These are phyloP conservation scores for Coemansia sp. DNA, from an alignment of 192 early-diverging fungal genomes.

Conservation along the genomic window DNA sequence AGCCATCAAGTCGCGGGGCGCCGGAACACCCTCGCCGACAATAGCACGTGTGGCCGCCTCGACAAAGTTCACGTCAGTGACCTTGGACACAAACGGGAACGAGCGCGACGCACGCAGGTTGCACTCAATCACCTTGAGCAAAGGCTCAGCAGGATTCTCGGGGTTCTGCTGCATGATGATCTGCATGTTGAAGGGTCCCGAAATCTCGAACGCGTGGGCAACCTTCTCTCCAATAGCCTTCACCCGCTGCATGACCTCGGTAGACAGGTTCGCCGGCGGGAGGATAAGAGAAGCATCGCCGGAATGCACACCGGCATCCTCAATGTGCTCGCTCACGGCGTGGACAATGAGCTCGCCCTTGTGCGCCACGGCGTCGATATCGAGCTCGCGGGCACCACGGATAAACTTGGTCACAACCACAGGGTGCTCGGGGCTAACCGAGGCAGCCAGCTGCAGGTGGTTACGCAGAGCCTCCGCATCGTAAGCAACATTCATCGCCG, in stretches of 20 bases:
- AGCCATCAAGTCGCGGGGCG: conserved; percentile 53
- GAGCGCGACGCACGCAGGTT: conserved; percentile 97
- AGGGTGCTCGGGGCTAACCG: conserved; percentile 91
- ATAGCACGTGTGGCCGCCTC: conserved; percentile 85
- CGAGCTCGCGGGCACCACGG: conserved; percentile 87
- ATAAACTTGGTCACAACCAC: conserved; percentile 98
- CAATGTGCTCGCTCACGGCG: conserved; percentile 93
- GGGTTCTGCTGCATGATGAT: conserved; percentile 66
- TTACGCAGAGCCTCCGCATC: conserved; percentile 65
- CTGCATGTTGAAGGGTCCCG: conserved; percentile 99
- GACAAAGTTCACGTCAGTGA: conserved; percentile 87
- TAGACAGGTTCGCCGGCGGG: conserved; percentile 62
- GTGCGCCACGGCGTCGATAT: conserved; percentile 89
- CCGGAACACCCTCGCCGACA: conserved; percentile 58
- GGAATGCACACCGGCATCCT: conserved; percentile 97
- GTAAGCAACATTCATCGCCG: conserved; percentile 96
- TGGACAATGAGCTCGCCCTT: conserved; percentile 81
- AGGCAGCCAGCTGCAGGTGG: conserved; percentile 76
- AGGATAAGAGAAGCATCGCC: conserved; percentile 94
- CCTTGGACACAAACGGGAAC: conserved; percentile 97
- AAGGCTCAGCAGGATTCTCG: conserved; percentile 32
- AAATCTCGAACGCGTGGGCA: conserved; percentile 86
- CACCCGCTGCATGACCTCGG: conserved; percentile 55
- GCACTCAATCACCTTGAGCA: conserved; percentile 97
- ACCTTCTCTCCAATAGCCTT: conserved; percentile 83